A percentile compares a stretch with the other conserved stretches of the same genome.
Conservation (phyloP, 306 rosid genomes). For the Prunus dulcis region DNA sequence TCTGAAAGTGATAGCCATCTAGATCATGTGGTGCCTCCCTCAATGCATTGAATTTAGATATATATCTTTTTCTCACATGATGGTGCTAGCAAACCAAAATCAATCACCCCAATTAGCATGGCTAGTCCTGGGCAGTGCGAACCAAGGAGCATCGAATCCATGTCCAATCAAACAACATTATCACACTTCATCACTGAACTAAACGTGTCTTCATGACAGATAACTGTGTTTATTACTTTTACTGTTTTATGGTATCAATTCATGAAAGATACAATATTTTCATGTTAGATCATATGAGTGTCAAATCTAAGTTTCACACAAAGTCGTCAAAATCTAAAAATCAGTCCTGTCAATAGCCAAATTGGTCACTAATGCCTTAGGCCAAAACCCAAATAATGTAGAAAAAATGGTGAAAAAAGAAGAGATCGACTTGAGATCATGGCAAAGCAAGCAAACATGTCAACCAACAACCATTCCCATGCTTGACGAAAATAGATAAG, state of each 20-base stretch:
- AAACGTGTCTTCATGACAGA: too few relatives aligned
- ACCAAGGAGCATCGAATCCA: too few relatives aligned
- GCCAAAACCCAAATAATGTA: neutral
- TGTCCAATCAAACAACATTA: too few relatives aligned
- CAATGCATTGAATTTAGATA: neutral
- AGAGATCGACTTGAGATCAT: neutral
- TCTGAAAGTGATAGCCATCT: neutral
- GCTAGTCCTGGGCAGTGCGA: too few relatives aligned
- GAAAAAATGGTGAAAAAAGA: neutral
- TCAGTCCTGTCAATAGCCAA: accelerated
- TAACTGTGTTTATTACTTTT: too few relatives aligned
- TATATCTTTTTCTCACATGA: neutral
- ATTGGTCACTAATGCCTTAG: neutral
- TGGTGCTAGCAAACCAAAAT: neutral
- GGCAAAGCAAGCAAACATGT: neutral
- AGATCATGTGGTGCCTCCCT: neutral
- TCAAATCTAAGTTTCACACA: too few relatives aligned
- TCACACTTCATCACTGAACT: too few relatives aligned
- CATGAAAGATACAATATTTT: too few relatives aligned
- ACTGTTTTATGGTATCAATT: too few relatives aligned
- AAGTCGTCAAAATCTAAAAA: too few relatives aligned
- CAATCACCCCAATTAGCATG: neutral
- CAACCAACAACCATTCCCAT: neutral
- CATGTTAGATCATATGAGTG: too few relatives aligned
- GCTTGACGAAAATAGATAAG: neutral